Evolutionary conservation across 2,329 filamentous ascomycete species (phyloP).

Genomic region (Blastomyces silverae): DNA sequence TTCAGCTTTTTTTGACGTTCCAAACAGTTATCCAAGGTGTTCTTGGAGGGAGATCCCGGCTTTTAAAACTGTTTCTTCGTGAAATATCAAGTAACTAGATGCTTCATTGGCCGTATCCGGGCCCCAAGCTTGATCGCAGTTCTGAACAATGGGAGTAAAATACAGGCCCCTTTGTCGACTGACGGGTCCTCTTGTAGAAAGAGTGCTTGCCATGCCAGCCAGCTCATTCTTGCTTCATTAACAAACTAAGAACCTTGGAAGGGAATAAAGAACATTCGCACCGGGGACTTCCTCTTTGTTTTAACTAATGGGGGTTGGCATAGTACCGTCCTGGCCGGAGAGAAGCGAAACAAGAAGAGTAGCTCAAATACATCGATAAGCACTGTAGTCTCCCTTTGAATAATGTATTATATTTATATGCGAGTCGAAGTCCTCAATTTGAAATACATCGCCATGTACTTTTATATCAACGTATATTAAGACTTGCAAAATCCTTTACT

Average conservation of each 20-base stretch:
- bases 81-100: neutral
- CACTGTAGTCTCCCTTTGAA: neutral
- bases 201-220: neutral
- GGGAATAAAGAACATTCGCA: neutral
- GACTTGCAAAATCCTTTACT: neutral
- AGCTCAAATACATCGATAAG: neutral
- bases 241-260: neutral
- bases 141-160: neutral
- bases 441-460: neutral
- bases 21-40: neutral
- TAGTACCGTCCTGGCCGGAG: neutral
- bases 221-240: neutral
- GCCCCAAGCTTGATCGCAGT: neutral
- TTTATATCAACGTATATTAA: neutral
- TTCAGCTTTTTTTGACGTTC: neutral
- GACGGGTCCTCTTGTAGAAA: neutral
- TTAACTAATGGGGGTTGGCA: neutral
- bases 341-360: neutral
- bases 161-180: neutral
- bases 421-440: neutral
- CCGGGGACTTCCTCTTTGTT: neutral
- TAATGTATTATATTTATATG: neutral
- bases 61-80: neutral
- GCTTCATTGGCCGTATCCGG: neutral
- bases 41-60: neutral